Evolutionary conservation across 192 early-diverging fungal genomes (phyloP).

Genomic region (Umbelopsis ramanniana): DNA sequence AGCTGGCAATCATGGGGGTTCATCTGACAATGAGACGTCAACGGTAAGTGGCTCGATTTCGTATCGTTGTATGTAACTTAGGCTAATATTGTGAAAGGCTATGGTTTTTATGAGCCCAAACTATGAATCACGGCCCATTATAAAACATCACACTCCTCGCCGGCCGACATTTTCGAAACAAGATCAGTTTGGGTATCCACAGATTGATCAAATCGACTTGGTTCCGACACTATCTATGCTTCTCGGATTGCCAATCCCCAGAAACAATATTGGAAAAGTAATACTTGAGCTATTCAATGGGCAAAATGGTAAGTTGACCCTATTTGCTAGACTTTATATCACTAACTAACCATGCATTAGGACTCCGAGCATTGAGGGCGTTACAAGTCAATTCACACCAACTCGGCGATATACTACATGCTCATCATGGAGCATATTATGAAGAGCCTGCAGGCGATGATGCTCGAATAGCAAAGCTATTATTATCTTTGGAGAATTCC

Average conservation of each 20-base stretch:
- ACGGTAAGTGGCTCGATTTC: constrained; percentile 39
- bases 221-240: constrained; percentile 82
- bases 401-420: constrained; percentile 43
- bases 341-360: constrained; percentile 11
- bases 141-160: neutral
- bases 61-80: neutral
- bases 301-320: constrained; percentile 33
- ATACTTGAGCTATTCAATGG: constrained; percentile 79
- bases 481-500: neutral
- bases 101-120: constrained; percentile 53
- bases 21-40: constrained; percentile 57
- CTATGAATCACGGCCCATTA: constrained; percentile 34
- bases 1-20: constrained; percentile 65
- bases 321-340: neutral
- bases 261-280: constrained; percentile 86
- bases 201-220: constrained; percentile 86
- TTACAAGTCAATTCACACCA: constrained; percentile 71
- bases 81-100: constrained; percentile 32
- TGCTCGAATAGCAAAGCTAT: neutral
- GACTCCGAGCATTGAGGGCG: constrained; percentile 43
- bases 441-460: neutral
- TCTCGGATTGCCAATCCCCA: constrained; percentile 90
- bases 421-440: constrained; percentile 2
- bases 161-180: constrained; percentile 5
- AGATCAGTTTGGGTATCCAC: constrained; percentile 53